Evolutionary conservation across 1,139 yeast species (phyloP).

Genomic region (Kodamaea arcana): DNA sequence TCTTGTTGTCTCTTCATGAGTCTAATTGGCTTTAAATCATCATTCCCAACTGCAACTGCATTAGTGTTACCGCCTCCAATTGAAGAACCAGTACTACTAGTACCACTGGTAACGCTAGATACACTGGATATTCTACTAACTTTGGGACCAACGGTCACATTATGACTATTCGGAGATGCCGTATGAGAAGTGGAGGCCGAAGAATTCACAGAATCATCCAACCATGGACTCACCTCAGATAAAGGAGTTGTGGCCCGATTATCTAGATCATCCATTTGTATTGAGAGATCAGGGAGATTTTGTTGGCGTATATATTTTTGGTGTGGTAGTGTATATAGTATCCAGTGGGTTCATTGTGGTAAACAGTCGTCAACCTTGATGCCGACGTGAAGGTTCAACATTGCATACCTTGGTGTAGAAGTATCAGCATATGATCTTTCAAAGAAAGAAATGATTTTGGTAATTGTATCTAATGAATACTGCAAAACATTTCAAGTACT

Average conservation of each 20-base stretch:
- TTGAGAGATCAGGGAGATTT: not conserved
- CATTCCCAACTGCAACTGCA: constrained; percentile 1
- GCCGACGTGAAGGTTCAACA: no score
- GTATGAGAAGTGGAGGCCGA: constrained; percentile 3
- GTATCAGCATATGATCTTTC: no score
- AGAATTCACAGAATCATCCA: constrained; percentile 3
- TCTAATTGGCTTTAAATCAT: constrained; percentile 28
- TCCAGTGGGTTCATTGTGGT: not conserved
- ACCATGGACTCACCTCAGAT: constrained; percentile 11
- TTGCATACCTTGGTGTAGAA: no score
- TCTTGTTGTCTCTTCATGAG: constrained; percentile 28
- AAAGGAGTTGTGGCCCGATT: constrained; percentile 10
- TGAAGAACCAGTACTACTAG: not conserved
- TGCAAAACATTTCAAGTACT: no score
- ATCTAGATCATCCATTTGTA: not conserved
- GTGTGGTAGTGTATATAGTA: not conserved
- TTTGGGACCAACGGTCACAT: not conserved
- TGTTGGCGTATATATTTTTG: constrained; percentile 3
- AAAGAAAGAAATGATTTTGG: no score
- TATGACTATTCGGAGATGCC: constrained; percentile 1
- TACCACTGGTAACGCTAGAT: constrained; percentile 4
- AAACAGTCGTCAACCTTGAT: no score
- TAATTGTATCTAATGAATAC: no score
- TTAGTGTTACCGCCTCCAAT: no score
- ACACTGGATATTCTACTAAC: constrained; percentile 2